phyloP scores from a whole-genome alignment of 2,329 filamentous ascomycete genomes.

The Uncinocarpus reesii region DNA sequence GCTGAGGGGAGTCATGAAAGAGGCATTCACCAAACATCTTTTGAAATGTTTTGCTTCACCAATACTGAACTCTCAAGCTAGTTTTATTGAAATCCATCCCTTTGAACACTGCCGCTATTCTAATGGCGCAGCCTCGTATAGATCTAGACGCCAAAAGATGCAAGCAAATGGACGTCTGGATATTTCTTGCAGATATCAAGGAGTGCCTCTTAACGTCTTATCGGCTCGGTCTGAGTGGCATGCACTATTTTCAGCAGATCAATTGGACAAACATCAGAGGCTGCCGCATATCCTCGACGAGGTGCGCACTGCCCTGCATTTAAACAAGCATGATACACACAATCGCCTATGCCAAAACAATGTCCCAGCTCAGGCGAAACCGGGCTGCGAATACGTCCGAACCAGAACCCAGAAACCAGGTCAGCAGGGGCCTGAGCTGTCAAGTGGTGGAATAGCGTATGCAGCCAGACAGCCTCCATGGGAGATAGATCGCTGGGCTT shows the following conservation, averaged over 20 bases:
- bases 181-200: conserved; percentile 20
- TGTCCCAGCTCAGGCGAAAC: conserved; percentile 57
- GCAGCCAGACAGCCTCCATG: conserved; percentile 14
- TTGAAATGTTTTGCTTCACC: no score
- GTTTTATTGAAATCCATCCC: not conserved
- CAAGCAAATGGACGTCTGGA: conserved; percentile 18
- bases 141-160: conserved; percentile 21
- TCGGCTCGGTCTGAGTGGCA: conserved; percentile 18
- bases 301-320: conserved; percentile 28
- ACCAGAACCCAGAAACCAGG: conserved; percentile 42
- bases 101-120: not conserved
- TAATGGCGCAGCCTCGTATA: conserved; percentile 7
- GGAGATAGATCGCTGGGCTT: conserved; percentile 1
- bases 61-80: no score
- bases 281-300: conserved; percentile 26
- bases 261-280: conserved; percentile 28
- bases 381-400: conserved; percentile 48
- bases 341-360: conserved; percentile 57
- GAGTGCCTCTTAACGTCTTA: conserved; percentile 19
- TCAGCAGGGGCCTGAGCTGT: conserved; percentile 13
- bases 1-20: not conserved
- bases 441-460: conserved; percentile 10
- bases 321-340: conserved; percentile 35
- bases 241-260: conserved; percentile 23
- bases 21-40: not conserved